Evolutionary conservation across 1,139 yeast genomes (phyloP).

Genomic region (Nakaseomyces nivariensis): DNA sequence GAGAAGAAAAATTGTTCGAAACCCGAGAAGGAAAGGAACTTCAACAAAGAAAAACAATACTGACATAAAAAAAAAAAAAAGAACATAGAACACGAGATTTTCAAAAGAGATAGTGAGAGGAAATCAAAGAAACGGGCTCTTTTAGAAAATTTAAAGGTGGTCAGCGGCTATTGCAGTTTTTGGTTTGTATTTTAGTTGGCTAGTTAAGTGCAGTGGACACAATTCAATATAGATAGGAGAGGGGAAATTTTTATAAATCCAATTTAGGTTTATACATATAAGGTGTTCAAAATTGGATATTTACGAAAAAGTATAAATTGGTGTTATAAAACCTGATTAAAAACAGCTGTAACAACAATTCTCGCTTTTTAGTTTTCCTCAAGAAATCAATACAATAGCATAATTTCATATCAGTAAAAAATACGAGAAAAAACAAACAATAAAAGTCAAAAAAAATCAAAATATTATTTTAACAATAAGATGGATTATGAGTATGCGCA

Average conservation of each 20-base stretch:
- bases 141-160: background rate
- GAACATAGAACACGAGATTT: slow-evolving; percentile 3
- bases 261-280: too few species aligned
- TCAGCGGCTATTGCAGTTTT: background rate
- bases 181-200: background rate
- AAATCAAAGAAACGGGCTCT: background rate
- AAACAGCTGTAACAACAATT: too few species aligned
- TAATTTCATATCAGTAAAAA: too few species aligned
- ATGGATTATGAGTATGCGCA: background rate
- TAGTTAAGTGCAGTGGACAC: too few species aligned
- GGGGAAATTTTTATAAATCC: too few species aligned
- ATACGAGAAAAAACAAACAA: background rate
- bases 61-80: background rate
- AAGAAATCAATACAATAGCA: too few species aligned
- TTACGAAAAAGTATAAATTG: too few species aligned
- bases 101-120: background rate
- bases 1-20: background rate
- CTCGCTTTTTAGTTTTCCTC: too few species aligned
- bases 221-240: too few species aligned
- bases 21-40: background rate
- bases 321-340: too few species aligned
- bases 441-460: background rate
- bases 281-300: too few species aligned
- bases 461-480: background rate
- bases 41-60: background rate